phyloP scores from a whole-genome alignment of 768 basidiomycete genomes.

The Suillus occidentalis region DNA sequence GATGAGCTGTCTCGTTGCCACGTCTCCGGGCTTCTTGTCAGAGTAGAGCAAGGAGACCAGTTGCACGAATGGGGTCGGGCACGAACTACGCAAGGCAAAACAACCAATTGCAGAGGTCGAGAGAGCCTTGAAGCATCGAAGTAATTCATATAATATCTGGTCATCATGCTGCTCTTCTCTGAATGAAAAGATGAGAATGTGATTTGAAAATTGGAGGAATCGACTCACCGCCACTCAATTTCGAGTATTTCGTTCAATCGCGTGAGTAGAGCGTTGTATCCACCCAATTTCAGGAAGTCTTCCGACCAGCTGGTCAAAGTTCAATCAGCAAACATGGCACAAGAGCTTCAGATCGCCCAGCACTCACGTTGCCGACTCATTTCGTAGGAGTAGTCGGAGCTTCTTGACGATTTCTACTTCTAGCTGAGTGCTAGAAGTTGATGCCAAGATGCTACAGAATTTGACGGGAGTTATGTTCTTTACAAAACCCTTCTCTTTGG shows the following conservation, averaged over 20 bases:
- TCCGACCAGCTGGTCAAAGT: conserved; percentile 73
- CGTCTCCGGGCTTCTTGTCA: conserved; percentile 97
- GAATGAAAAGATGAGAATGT: conserved; percentile 15
- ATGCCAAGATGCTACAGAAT: conserved; percentile 65
- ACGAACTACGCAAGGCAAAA: conserved; percentile 84
- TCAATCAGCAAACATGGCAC: conserved; percentile 6
- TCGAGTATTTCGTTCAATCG: conserved; percentile 89
- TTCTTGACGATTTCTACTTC: conserved; percentile 90
- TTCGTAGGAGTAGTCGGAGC: conserved; percentile 79
- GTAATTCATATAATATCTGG: conserved; percentile 85
- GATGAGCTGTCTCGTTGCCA: conserved; percentile 87
- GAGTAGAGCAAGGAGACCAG: conserved; percentile 86
- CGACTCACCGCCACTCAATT: conserved; percentile 92
- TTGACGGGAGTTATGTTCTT: conserved; percentile 63
- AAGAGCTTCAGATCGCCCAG: neutral
- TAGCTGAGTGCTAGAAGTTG: conserved; percentile 69
- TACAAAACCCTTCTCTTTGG: conserved; percentile 52
- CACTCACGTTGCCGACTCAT: conserved; percentile 82
- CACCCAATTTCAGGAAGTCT: conserved; percentile 79
- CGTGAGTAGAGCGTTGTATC: conserved; percentile 81
- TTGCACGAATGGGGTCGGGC: conserved; percentile 85
- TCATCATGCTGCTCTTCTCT: conserved; percentile 99
- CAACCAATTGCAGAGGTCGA: conserved; percentile 89
- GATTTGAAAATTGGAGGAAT: neutral
- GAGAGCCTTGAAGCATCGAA: conserved; percentile 92